Evolutionary conservation across 805 yeast genomes (phyloP).

Genomic region (Gaillardinia entomophila): DNA sequence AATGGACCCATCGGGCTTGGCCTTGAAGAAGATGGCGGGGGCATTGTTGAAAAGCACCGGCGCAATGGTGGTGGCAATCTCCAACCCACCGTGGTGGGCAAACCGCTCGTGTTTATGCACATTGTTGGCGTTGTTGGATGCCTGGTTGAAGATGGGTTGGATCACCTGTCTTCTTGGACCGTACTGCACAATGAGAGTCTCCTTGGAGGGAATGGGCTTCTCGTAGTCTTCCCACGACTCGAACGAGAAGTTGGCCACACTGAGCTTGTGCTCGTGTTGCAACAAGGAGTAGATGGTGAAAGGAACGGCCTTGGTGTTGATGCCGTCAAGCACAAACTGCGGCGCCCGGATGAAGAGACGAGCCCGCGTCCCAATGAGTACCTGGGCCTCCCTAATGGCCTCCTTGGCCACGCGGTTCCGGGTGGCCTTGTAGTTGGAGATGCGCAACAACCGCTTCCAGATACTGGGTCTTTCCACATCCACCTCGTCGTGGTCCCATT

Average conservation of each 20-base stretch:
- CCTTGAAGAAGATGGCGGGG: slow-evolving; percentile 78
- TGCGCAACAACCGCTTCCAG: slow-evolving; percentile 70
- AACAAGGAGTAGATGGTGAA: slow-evolving; percentile 69
- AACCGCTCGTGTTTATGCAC: slow-evolving; percentile 84
- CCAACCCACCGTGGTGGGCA: slow-evolving; percentile 63
- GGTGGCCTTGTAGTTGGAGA: slow-evolving; percentile 73
- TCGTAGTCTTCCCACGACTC: slow-evolving; percentile 89
- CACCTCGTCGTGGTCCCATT: slow-evolving; percentile 83
- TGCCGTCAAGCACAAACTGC: slow-evolving; percentile 34
- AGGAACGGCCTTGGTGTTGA: slow-evolving; percentile 41
- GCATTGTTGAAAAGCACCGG: slow-evolving; percentile 81
- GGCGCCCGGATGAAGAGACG: slow-evolving; percentile 58
- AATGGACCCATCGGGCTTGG: slow-evolving; percentile 41
- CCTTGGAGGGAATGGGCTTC: slow-evolving; percentile 80
- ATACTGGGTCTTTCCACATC: slow-evolving; percentile 73
- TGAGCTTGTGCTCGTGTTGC: slow-evolving; percentile 80
- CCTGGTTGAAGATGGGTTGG: slow-evolving; percentile 77
- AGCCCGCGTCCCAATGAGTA: slow-evolving; percentile 56
- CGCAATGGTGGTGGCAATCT: slow-evolving; percentile 80
- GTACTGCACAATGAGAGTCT: slow-evolving; percentile 76
- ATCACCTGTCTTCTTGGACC: slow-evolving; percentile 87
- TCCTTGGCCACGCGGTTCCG: slow-evolving; percentile 64
- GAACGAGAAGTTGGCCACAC: slow-evolving; percentile 76
- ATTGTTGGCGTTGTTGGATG: slow-evolving; percentile 70
- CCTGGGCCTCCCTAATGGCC: slow-evolving; percentile 37